These are phyloP conservation scores for Blastobotrys robertii DNA, from an alignment of 805 yeast genomes.

Conservation along the genomic window DNA sequence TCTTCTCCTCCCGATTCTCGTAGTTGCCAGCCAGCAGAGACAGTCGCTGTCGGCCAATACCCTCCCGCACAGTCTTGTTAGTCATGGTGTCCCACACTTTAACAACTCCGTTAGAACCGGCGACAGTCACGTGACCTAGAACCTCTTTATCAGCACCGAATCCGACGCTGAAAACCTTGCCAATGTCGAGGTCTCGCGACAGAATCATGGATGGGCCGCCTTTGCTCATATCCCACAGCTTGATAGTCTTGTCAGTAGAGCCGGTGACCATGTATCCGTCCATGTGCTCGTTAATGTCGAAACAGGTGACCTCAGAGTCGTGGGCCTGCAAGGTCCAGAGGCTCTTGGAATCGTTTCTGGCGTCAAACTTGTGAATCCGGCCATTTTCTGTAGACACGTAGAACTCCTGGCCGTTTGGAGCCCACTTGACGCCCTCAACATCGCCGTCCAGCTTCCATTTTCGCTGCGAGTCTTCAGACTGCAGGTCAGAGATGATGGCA, in stretches of 20 bases:
- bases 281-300: conserved; percentile 56
- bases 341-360: conserved; percentile 56
- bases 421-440: conserved; percentile 76
- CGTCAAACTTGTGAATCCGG: conserved; percentile 79
- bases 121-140: conserved; percentile 73
- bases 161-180: conserved; percentile 73
- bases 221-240: conserved; percentile 72
- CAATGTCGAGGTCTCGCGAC: conserved; percentile 87
- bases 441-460: conserved; percentile 67
- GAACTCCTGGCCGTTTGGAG: conserved; percentile 42
- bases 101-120: conserved; percentile 77
- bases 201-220: conserved; percentile 77
- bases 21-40: neutral
- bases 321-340: conserved; percentile 96
- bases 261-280: conserved; percentile 75
- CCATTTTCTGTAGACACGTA: conserved; percentile 91
- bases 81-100: conserved; percentile 90
- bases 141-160: conserved; percentile 85
- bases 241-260: conserved; percentile 78
- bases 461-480: conserved; percentile 53
- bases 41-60: conserved; percentile 39
- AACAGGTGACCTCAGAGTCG: conserved; percentile 82
- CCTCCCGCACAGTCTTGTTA: conserved; percentile 64
- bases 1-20: conserved; percentile 4
- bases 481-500: conserved; percentile 70